These are phyloP conservation scores for Pholiota adiposa DNA, from an alignment of 1,284 basidiomycete species.

Conservation along the genomic window DNA sequence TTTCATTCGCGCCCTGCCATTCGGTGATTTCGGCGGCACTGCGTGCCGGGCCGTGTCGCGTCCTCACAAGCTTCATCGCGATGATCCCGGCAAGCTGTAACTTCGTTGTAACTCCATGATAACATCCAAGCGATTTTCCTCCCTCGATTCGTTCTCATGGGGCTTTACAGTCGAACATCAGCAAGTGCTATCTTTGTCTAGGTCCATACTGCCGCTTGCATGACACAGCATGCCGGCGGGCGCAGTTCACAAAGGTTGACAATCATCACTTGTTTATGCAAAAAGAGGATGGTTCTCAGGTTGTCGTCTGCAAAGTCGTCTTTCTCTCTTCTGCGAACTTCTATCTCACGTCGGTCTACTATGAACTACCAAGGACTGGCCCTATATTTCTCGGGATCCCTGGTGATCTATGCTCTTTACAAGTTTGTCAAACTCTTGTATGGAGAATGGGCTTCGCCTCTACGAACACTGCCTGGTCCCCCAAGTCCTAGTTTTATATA, in stretches of 20 bases:
- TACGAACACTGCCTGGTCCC: slow-evolving; percentile 1
- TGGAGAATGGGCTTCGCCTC: slow-evolving; percentile 4
- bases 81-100: no score
- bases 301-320: neutral
- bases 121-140: no score
- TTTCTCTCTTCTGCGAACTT: neutral
- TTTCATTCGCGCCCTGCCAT: no score
- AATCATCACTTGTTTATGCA: neutral
- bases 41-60: no score
- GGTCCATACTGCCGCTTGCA: no score
- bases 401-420: slow-evolving; percentile 2
- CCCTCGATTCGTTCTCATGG: no score
- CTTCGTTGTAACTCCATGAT: no score
- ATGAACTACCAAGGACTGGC: neutral
- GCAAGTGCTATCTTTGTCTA: no score
- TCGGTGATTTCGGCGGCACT: no score
- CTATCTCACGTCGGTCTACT: neutral
- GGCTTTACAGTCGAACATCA: no score
- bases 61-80: no score
- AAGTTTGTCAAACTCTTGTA: neutral
- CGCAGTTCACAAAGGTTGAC: neutral
- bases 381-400: neutral
- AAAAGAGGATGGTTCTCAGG: neutral
- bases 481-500: slow-evolving; percentile 5
- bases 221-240: neutral